A percentile compares a stretch with the other conserved stretches of the same genome.
Evolutionary conservation across 768 basidiomycete species (phyloP).

Genomic region (Pulveroboletus sp.): DNA sequence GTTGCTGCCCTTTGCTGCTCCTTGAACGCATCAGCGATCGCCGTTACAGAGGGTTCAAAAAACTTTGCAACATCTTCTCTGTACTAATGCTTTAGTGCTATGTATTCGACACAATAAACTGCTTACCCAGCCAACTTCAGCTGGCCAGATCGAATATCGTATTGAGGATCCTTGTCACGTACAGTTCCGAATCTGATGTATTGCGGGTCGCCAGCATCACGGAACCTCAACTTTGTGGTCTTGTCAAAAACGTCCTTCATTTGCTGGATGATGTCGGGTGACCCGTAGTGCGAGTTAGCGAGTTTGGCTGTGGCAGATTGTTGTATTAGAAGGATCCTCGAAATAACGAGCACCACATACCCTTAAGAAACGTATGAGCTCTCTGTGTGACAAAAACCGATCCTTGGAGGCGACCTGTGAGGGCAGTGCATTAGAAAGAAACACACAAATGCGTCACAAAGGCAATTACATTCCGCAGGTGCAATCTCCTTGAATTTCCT

Average conservation of each 20-base stretch:
- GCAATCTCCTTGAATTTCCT: constrained; percentile 32
- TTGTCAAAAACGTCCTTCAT: constrained; percentile 35
- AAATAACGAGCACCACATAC: constrained; percentile 12
- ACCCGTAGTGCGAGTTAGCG: constrained; percentile 24
- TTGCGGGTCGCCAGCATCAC: constrained; percentile 28
- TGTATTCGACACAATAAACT: background rate
- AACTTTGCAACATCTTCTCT: constrained; percentile 36
- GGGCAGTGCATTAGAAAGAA: background rate
- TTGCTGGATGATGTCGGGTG: constrained; percentile 26
- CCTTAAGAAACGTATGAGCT: constrained; percentile 24
- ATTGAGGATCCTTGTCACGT: constrained; percentile 31
- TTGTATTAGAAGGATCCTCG: background rate
- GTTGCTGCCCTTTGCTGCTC: constrained; percentile 22
- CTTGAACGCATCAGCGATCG: constrained; percentile 31
- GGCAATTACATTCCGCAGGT: constrained; percentile 26
- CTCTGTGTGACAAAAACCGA: constrained; percentile 33
- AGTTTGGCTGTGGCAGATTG: constrained; percentile 22
- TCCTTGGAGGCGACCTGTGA: constrained; percentile 35
- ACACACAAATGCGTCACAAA: background rate
- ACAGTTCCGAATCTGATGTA: constrained; percentile 37
- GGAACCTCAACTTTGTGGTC: constrained; percentile 38
- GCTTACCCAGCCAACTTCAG: constrained; percentile 35
- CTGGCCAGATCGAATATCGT: constrained; percentile 35
- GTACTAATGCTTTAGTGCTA: background rate
- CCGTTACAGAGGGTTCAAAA: constrained; percentile 40